Evolutionary conservation across 139 green algal genomes (phyloP), one percentile per base, ranked within the genome.

Genomic region (Chlamydomonas sp.): DNA sequence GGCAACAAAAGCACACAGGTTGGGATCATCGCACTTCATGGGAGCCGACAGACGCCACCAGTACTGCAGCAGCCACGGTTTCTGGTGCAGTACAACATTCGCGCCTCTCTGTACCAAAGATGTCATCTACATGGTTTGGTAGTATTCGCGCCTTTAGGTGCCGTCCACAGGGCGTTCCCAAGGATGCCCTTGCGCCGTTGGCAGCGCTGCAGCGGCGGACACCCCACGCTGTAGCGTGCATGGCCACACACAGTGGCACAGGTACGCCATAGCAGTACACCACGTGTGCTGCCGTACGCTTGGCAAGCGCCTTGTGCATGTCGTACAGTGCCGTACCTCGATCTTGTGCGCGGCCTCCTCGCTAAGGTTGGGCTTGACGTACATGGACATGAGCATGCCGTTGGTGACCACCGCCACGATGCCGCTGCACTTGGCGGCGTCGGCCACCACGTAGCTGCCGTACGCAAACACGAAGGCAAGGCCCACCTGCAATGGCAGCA

Each of bases 351-450:
- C 73, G 58, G 83, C 73, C 83, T 91, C 81, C 6, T 78, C 49
- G 49, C 86, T 92, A 71, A 96, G 88, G 85, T 96, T 95, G 63
- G 92, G 90, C 6, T 83, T 57, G 14, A 94, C 91, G 88, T 96
- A 86, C 79, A 93, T 91, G 68, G 90, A 88, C 93, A 94, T 94
- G 1, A 90, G 85, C 61, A 96, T 94, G 68, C 95, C 95, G 75
- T 90, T 94, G 69, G 97, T 96, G 6, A 97, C 92, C 75, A 97
- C 94, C 73, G 95, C 89, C 17, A 97, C 95, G 80, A 97, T 97
- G 64, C 95, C 82, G 82, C 83, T 88, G 83, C 73, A 88, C 9
- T 66, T 61, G 5, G 14, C 61, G 57, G 75, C 83, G 16, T 88
- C 78, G 0, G 86, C 90, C 3, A 64, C 79, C 83, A 93, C 81